Conservation (phyloP, 2,329 filamentous ascomycete genomes). For the Colletotrichum acutatum region DNA sequence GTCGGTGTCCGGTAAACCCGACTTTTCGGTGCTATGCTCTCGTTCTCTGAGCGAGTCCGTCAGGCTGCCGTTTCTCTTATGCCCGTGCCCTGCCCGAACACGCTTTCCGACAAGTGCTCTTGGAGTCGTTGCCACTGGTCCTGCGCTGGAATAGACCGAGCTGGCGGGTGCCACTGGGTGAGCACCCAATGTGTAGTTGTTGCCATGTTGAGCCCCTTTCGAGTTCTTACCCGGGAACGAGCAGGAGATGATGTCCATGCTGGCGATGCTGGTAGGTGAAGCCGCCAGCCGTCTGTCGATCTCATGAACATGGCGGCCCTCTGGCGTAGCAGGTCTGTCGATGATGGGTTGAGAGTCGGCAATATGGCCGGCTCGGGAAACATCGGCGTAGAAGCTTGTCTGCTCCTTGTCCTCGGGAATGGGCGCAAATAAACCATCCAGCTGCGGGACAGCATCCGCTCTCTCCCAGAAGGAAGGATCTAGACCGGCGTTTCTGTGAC, state of each 20-base stretch:
- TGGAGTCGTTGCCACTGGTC: slow-evolving; percentile 68
- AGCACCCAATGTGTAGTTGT: slow-evolving; percentile 57
- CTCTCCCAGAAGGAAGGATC: slow-evolving; percentile 66
- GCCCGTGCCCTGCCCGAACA: slow-evolving; percentile 66
- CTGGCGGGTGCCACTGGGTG: slow-evolving; percentile 65
- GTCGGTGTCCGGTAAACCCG: slow-evolving; percentile 63
- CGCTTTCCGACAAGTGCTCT: slow-evolving; percentile 68
- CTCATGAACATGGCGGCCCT: slow-evolving; percentile 44
- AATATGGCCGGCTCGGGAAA: slow-evolving; percentile 58
- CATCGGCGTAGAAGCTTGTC: slow-evolving; percentile 58
- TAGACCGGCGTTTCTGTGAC: slow-evolving; percentile 65
- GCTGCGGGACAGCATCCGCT: slow-evolving; percentile 54
- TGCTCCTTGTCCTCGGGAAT: slow-evolving; percentile 40
- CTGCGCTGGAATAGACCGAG: slow-evolving; percentile 57
- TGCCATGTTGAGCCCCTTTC: slow-evolving; percentile 48
- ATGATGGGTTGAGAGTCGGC: slow-evolving; percentile 57
- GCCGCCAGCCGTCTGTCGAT: slow-evolving; percentile 49
- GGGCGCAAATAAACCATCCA: slow-evolving; percentile 53
- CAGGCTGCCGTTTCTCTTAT: slow-evolving; percentile 89
- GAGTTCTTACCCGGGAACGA: slow-evolving; percentile 68
- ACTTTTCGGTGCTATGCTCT: slow-evolving; percentile 68
- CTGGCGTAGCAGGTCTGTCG: slow-evolving; percentile 60
- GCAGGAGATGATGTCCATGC: slow-evolving; percentile 71
- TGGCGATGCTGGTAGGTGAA: slow-evolving; percentile 68
- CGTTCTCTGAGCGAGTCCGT: slow-evolving; percentile 77